phyloP scores from a whole-genome alignment of 495 filamentous ascomycete genomes.

The Hypoxylon lienhwacheense region DNA sequence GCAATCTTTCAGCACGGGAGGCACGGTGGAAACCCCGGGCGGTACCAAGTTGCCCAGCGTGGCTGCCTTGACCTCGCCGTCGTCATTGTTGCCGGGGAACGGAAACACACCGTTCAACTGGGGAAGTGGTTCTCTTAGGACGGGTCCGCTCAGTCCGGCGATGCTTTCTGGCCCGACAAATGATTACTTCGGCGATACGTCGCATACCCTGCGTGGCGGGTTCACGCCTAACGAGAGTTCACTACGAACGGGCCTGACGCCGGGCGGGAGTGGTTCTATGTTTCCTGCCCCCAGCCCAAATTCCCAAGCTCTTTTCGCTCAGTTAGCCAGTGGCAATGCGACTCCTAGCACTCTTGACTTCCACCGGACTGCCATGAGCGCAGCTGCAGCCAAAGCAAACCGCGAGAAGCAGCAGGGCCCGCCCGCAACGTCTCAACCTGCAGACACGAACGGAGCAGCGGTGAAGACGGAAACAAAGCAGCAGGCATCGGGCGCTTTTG shows the following conservation, averaged over 20 bases:
- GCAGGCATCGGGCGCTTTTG: constrained; percentile 62
- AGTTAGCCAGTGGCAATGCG: constrained; percentile 75
- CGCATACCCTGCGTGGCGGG: constrained; percentile 71
- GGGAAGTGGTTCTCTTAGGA: constrained; percentile 79
- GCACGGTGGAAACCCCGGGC: constrained; percentile 76
- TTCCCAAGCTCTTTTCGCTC: constrained; percentile 75
- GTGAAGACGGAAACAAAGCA: constrained; percentile 49
- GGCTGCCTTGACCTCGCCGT: constrained; percentile 88
- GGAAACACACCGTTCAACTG: constrained; percentile 73
- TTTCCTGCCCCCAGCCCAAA: constrained; percentile 91
- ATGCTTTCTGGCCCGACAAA: constrained; percentile 89
- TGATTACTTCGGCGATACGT: constrained; percentile 73
- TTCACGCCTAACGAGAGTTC: constrained; percentile 98
- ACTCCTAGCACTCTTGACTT: constrained; percentile 93
- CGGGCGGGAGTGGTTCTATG: constrained; percentile 96
- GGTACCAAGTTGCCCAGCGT: constrained; percentile 90
- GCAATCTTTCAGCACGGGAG: constrained; percentile 77
- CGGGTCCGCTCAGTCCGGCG: constrained; percentile 92
- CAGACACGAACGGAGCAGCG: constrained; percentile 47
- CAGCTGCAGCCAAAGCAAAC: constrained; percentile 63
- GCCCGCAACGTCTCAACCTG: constrained; percentile 51
- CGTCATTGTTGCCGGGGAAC: constrained; percentile 71
- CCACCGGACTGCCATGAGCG: constrained; percentile 86
- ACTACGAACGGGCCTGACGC: constrained; percentile 86
- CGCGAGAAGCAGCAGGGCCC: constrained; percentile 50